Evolutionary conservation across 2,329 filamentous ascomycete genomes (phyloP).

Genomic region (Rhynchosporium agropyri): DNA sequence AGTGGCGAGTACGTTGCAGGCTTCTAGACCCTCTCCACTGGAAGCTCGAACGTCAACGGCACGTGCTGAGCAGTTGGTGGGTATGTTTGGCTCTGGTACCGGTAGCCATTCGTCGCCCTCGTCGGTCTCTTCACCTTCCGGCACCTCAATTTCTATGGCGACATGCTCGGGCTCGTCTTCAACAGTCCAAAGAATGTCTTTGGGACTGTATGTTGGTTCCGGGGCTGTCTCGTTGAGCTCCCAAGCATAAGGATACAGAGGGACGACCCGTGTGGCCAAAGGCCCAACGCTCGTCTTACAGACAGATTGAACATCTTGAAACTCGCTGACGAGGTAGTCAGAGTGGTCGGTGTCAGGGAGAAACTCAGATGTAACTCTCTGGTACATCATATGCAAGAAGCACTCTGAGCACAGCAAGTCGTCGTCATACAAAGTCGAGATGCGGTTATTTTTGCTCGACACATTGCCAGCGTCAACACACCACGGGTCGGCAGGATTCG

Average conservation of each 20-base stretch:
- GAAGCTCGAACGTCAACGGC: not conserved
- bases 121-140: not conserved
- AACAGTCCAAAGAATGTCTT: constrained; percentile 2
- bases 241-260: constrained; percentile 1
- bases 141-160: not conserved
- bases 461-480: not conserved
- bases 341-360: not conserved
- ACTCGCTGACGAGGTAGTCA: constrained; percentile 2
- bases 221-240: constrained; percentile 2
- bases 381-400: not conserved
- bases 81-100: constrained; percentile 1
- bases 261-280: not conserved
- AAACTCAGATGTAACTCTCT: not conserved
- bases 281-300: not conserved
- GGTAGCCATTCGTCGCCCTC: not conserved
- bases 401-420: constrained; percentile 4
- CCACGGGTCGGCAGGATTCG: not conserved
- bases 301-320: constrained; percentile 1
- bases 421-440: constrained; percentile 3
- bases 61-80: constrained; percentile 2
- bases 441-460: constrained; percentile 1
- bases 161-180: not conserved
- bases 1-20: not conserved
- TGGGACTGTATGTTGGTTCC: not conserved
- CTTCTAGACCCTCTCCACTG: not conserved